These are phyloP conservation scores for Prunus davidiana DNA, from an alignment of 306 rosid species.

Conservation along the genomic window DNA sequence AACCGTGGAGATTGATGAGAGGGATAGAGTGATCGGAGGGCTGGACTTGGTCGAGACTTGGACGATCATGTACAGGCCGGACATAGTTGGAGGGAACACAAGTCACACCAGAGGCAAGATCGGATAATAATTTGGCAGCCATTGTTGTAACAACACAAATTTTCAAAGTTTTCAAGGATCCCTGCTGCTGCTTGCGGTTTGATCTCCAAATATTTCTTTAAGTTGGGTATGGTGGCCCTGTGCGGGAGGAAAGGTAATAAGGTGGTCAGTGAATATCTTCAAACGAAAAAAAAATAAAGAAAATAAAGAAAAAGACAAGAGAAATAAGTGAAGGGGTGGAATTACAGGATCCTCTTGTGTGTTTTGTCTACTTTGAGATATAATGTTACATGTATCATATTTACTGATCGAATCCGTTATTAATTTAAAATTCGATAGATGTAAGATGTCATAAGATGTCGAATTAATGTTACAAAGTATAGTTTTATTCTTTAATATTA, in stretches of 20 bases:
- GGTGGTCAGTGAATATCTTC: not conserved
- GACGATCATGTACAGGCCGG: constrained; percentile 22
- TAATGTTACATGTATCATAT: not conserved
- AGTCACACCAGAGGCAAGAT: constrained; percentile 3
- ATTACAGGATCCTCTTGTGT: not conserved
- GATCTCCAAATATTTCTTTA: not conserved
- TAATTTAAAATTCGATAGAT: no score
- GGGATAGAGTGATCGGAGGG: constrained; percentile 22
- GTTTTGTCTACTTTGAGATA: no score
- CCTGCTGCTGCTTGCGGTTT: not conserved
- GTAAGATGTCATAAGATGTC: no score
- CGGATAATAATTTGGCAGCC: constrained; percentile 16
- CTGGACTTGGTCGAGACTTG: constrained; percentile 22
- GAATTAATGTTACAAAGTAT: no score
- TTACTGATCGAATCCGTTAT: no score
- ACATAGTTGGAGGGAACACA: constrained; percentile 22
- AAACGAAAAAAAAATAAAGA: not conserved
- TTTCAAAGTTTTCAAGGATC: not conserved
- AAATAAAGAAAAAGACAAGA: not conserved
- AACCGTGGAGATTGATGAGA: constrained; percentile 25
- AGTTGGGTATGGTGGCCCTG: no score
- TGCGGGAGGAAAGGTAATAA: not conserved
- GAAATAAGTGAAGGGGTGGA: not conserved
- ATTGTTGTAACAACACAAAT: not conserved
- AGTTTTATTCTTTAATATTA: no score